Percentiles rank a stretch among this genome's conserved stretches.
phyloP scores from a whole-genome alignment of 345 rosid species.

The Laguncularia racemosa region DNA sequence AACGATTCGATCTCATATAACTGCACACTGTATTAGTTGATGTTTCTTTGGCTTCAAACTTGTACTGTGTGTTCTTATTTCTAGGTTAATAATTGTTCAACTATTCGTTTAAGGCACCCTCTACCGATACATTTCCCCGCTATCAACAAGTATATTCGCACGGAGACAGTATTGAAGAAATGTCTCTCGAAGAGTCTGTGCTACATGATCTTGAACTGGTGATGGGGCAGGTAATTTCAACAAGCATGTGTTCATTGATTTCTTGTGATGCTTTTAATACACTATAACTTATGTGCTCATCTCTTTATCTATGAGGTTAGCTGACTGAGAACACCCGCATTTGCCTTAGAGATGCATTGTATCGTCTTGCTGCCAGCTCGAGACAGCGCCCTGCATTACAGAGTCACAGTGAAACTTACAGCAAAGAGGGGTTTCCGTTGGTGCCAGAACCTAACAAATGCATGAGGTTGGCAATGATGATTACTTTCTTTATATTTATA shows the following conservation, averaged over 20 bases:
- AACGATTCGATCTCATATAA: too few relatives aligned
- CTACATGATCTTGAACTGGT: slow-evolving; percentile 60
- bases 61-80: too few relatives aligned
- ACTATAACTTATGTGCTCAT: background rate
- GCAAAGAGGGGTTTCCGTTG: slow-evolving; percentile 11
- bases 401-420: slow-evolving; percentile 14
- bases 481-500: background rate
- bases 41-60: too few relatives aligned
- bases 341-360: slow-evolving; percentile 74
- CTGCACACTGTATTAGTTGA: too few relatives aligned
- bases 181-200: slow-evolving; percentile 51
- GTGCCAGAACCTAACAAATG: slow-evolving; percentile 17
- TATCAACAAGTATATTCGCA: slow-evolving; percentile 21
- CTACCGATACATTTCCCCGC: slow-evolving; percentile 9
- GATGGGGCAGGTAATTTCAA: slow-evolving; percentile 47
- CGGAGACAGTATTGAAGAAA: slow-evolving; percentile 20
- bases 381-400: slow-evolving; percentile 11
- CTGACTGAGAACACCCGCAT: slow-evolving; percentile 51
- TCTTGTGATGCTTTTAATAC: background rate
- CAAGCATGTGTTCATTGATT: background rate
- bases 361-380: slow-evolving; percentile 78
- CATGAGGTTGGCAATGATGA: slow-evolving; percentile 16
- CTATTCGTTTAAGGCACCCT: slow-evolving; percentile 21
- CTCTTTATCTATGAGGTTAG: slow-evolving; percentile 27
- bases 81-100: slow-evolving; percentile 3